Evolutionary conservation across 441 rosid genomes (phyloP).

Genomic region (Aquilaria agallochum): DNA sequence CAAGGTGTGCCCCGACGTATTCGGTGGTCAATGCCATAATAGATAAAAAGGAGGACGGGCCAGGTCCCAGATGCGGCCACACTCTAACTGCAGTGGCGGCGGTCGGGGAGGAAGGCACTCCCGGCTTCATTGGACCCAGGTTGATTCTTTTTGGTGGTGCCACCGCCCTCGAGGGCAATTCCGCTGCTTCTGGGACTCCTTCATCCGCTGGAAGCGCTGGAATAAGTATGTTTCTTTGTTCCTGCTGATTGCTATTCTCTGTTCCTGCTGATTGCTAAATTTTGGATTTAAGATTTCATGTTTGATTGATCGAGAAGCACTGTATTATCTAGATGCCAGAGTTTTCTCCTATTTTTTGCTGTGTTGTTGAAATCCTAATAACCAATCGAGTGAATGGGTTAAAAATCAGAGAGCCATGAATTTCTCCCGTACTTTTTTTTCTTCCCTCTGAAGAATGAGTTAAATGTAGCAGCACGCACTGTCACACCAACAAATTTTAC

Average conservation of each 20-base stretch:
- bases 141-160: conserved; percentile 95
- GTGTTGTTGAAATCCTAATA: too few relatives aligned
- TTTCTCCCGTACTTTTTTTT: too few relatives aligned
- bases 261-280: too few relatives aligned
- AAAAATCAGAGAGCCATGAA: too few relatives aligned
- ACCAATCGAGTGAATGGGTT: too few relatives aligned
- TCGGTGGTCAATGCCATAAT: conserved; percentile 72
- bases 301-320: too few relatives aligned
- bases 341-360: too few relatives aligned
- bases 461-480: too few relatives aligned
- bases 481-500: too few relatives aligned
- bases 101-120: conserved; percentile 88
- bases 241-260: not conserved
- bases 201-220: conserved; percentile 96
- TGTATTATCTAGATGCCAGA: too few relatives aligned
- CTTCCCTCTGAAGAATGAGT: too few relatives aligned
- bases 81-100: conserved; percentile 92
- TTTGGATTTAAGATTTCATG: not conserved
- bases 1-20: conserved; percentile 87
- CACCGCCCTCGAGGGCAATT: conserved; percentile 94
- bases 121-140: conserved; percentile 81
- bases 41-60: conserved; percentile 92
- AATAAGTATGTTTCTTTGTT: conserved; percentile 56
- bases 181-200: conserved; percentile 83
- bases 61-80: conserved; percentile 97